phyloP scores from a whole-genome alignment of 1,284 basidiomycete species.

The Irpex sp. region DNA sequence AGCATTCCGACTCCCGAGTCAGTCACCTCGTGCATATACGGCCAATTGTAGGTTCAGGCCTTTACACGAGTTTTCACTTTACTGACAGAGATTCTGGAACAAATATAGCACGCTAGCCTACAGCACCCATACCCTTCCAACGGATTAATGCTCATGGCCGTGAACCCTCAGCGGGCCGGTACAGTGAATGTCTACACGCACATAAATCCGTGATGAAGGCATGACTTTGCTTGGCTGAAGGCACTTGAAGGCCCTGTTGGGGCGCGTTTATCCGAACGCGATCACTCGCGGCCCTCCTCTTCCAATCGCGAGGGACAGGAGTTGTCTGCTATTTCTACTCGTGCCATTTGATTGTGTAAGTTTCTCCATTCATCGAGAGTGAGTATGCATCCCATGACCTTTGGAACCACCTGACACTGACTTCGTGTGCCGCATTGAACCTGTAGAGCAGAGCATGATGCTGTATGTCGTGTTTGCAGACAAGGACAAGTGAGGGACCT shows the following conservation, averaged over 20 bases:
- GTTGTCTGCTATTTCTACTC: background rate
- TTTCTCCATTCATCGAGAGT: background rate
- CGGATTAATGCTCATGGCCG: background rate
- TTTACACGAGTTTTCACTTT: background rate
- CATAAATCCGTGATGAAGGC: background rate
- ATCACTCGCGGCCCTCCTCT: background rate
- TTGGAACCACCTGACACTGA: background rate
- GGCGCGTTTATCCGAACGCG: slow-evolving; percentile 1
- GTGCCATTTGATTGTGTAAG: background rate
- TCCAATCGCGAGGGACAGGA: background rate
- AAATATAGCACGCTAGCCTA: background rate
- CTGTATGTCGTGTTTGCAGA: background rate
- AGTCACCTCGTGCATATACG: no score
- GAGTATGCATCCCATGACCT: background rate
- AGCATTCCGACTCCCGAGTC: no score
- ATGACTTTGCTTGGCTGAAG: background rate
- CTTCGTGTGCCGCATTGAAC: background rate
- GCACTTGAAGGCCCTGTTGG: background rate
- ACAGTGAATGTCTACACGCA: background rate
- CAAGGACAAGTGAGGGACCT: background rate
- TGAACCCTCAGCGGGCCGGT: background rate
- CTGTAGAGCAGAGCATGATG: background rate
- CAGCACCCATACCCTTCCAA: background rate
- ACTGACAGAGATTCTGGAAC: background rate
- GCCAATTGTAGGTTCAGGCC: background rate